phyloP scores from a whole-genome alignment of 306 rosid species.

The Prunus kanzakura region DNA sequence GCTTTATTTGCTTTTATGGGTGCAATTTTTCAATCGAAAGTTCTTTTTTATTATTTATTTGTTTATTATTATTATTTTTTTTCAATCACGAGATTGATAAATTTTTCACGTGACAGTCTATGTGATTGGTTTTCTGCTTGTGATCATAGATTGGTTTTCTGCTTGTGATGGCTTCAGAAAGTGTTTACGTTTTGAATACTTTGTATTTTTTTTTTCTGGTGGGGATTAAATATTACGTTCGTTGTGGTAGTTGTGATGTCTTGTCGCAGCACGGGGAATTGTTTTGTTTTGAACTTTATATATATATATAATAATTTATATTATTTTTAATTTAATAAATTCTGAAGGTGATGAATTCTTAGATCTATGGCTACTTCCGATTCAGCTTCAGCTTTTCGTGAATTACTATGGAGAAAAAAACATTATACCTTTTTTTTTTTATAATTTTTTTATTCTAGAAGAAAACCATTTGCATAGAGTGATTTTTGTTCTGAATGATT shows the following conservation, averaged over 20 bases:
- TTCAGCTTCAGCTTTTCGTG: background rate
- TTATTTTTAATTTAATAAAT: background rate
- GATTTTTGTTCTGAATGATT: too few species aligned
- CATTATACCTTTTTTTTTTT: too few species aligned
- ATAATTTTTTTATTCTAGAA: too few species aligned
- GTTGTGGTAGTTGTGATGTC: conserved; percentile 36
- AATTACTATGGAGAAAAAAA: too few species aligned
- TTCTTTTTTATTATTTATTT: background rate
- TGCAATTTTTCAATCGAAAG: background rate
- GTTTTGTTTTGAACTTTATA: background rate
- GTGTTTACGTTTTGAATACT: background rate
- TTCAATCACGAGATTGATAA: too few species aligned
- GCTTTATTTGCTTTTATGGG: background rate
- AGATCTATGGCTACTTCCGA: conserved; percentile 18
- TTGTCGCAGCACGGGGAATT: conserved; percentile 14
- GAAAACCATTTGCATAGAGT: too few species aligned
- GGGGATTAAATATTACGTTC: conserved; percentile 4
- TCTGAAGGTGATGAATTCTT: conserved; percentile 1
- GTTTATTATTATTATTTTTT: too few species aligned
- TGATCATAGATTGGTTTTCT: too few species aligned
- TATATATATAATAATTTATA: too few species aligned
- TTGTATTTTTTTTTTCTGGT: background rate
- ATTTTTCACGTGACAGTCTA: too few species aligned
- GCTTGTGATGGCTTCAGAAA: background rate
- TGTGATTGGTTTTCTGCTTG: too few species aligned